Conservation (phyloP, 148 eudicot species). For the Salicornia ramosissima region DNA sequence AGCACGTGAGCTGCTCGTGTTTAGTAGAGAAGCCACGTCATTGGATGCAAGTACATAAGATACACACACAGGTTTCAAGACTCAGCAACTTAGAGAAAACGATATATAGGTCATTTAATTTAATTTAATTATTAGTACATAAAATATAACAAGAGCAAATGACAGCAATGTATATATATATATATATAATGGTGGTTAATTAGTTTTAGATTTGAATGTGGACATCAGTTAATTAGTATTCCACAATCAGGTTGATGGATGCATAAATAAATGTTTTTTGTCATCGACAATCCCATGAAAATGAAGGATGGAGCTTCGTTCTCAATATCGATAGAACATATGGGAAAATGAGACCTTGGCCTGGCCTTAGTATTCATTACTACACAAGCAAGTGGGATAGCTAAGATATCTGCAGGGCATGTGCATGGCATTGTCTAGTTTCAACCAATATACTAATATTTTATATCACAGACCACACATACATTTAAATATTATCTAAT, state of each 20-base stretch:
- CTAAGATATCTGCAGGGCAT: constrained; percentile 36
- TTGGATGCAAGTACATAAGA: constrained; percentile 23
- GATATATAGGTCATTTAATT: constrained; percentile 18
- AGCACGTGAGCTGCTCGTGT: constrained; percentile 31
- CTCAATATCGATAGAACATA: constrained; percentile 29
- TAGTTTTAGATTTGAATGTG: constrained; percentile 22
- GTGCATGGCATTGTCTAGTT: constrained; percentile 65
- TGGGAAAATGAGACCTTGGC: constrained; percentile 15
- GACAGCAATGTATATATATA: too few species aligned
- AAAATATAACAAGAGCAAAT: constrained; percentile 3
- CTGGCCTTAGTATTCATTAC: constrained; percentile 15
- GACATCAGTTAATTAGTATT: constrained; percentile 10
- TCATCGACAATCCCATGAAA: constrained; percentile 42
- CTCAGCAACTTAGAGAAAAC: constrained; percentile 24
- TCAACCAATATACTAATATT: constrained; percentile 16
- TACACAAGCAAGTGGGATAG: constrained; percentile 27
- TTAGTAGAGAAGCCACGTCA: constrained; percentile 16
- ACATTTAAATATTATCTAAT: constrained; percentile 8
- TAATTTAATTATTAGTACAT: constrained; percentile 5
- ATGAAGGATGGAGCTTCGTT: constrained; percentile 40
- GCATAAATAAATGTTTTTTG: constrained; percentile 18
- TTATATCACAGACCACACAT: constrained; percentile 19
- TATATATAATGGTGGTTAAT: neutral
- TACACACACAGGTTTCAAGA: constrained; percentile 21
- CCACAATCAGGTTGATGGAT: constrained; percentile 20